Evolutionary conservation across 1,139 yeast genomes (phyloP).

Genomic region (Hansenula sp.): DNA sequence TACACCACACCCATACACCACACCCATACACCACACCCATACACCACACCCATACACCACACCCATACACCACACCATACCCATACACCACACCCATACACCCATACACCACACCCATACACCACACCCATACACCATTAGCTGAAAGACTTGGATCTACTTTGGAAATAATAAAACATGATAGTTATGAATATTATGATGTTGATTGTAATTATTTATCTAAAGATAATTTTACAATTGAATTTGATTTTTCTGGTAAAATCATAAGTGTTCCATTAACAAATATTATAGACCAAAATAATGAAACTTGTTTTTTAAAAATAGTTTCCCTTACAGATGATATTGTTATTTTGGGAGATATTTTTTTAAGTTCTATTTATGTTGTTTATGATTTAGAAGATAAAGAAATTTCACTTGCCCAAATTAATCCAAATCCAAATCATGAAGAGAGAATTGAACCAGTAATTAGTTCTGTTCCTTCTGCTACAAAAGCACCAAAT

Average conservation of each 20-base stretch:
- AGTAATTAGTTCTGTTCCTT: slow-evolving; percentile 37
- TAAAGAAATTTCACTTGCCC: slow-evolving; percentile 60
- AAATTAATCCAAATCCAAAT: slow-evolving; percentile 33
- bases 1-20: no score
- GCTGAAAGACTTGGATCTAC: slow-evolving; percentile 17
- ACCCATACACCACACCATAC: no score
- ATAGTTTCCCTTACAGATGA: slow-evolving; percentile 24
- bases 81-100: no score
- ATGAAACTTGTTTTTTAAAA: slow-evolving; percentile 26
- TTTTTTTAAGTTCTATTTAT: slow-evolving; percentile 67
- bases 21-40: no score
- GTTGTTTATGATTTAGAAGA: slow-evolving; percentile 71
- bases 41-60: no score
- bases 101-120: no score
- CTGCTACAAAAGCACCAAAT: slow-evolving; percentile 35
- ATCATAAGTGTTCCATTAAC: slow-evolving; percentile 42
- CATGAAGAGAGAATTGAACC: slow-evolving; percentile 35
- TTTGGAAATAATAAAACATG: background rate
- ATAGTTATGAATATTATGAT: slow-evolving; percentile 1
- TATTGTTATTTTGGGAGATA: slow-evolving; percentile 55
- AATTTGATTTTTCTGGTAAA: slow-evolving; percentile 47
- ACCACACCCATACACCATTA: no score
- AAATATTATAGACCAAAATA: slow-evolving; percentile 28
- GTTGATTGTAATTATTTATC: background rate
- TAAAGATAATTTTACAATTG: slow-evolving; percentile 14